Base-by-base conservation (phyloP, 495 filamentous ascomycete species). In the Thermochaetoides thermophila region DNA sequence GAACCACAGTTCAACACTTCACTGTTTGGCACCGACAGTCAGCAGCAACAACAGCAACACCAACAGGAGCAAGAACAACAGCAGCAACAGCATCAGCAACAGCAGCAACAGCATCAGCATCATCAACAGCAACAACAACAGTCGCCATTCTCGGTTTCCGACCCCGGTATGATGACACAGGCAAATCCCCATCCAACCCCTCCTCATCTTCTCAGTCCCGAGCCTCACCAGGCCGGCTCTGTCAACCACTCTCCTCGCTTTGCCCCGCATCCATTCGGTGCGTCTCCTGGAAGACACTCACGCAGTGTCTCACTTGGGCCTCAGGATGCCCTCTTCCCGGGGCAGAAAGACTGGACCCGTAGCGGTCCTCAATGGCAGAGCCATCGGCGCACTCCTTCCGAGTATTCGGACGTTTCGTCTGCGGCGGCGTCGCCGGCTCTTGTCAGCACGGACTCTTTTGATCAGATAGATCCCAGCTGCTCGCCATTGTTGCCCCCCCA, bases 391-490 rank as follows among this genome's bases (percentile, higher is more conserved):
- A 72, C 78, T 22, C 81, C 86, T 1, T 95, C 87, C 5, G 89
- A 95, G 50, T 81, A 80, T 44, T 95, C 86, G 4, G 89, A 95
- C 44, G 64, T 63, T 9, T 87, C 81, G 11, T 91, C 84, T 13
- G 78, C 72, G 1, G 70, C 76, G 7, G 74, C 75, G 19, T 95
- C 87, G 13, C 89, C 89, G 28, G 82, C 74, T 46, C 49, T 93
- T 30, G 68, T 68, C 17, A 82, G 81, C 48, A 67, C 76, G 32
- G 89, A 95, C 33, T 73, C 61, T 40, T 84, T 87, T 48, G 86
- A 95, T 10, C 58, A 61, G 7, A 57, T 70, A 32, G 78, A 84
- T 29, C 76, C 77, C 29, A 71, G 68, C 33, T 72, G 76, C 28
- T 94, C 87, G 2, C 89, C 89, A 4, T 70, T 92, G 52, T 64